Base-by-base conservation (phyloP, 2,329 filamentous ascomycete species). In the Ilyonectria destructans region DNA sequence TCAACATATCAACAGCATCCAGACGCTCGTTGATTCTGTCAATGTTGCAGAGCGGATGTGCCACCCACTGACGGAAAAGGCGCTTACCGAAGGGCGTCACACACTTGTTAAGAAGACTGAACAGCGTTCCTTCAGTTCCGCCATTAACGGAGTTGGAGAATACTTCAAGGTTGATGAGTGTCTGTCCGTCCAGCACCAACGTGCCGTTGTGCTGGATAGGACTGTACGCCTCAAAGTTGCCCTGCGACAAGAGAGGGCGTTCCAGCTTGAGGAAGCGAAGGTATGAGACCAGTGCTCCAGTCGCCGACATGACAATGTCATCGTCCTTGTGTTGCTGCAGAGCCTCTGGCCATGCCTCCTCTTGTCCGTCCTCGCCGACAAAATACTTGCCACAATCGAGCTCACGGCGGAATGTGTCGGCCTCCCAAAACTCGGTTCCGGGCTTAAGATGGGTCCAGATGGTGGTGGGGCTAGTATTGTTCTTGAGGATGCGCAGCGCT, bases 1-100 rank as follows among this genome's bases (percentile, higher is more conserved):
- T 98, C 48, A 99, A 85, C 76, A 96, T 91, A 76, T 98, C 96
- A 5, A 99, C 95, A 6, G 96, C 96, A 82, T 99, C 95, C 12
- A 99, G 85, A 6, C 96, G 90, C 71, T 97, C 95, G 76, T 98
- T 97, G 84, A 99, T 98, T 78, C 93, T 95, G 43, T 87, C 84
- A 6, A 93, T 91, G 81, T 97, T 93, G 79, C 95, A 94, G 15
- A 99, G 86, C 2, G 96, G 96, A 80, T 99, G 96, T 76, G 96
- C 98, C 3, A 99, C 92, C 96, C 96, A 99, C 80, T 97, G 95
- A 62, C 95, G 92, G 80, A 99, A 95, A 80, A 97, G 90, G 12
- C 96, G 92, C 83, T 99, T 99, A 65, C 96, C 96, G 78, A 99
- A 99, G 0, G 96, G 96, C 4, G 96, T 98, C 69, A 98, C 92